phyloP scores from a whole-genome alignment of 352 stramenopile species.

The Phytophthora tubulina region DNA sequence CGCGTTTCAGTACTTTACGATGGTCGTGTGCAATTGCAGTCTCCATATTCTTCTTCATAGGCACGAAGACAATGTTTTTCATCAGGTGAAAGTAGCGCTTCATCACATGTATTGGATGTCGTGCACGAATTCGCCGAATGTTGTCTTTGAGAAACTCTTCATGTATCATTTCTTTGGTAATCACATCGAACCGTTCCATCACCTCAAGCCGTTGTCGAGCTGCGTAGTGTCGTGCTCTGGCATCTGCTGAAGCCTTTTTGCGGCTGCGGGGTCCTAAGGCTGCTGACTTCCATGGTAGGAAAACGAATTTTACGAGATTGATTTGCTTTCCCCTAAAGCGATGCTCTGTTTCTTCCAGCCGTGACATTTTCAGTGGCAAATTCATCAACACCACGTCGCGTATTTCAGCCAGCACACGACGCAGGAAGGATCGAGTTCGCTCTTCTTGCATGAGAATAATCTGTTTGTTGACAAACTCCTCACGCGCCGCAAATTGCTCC shows the following conservation, averaged over 20 bases:
- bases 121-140: conserved; percentile 60
- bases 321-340: conserved; percentile 60
- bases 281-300: conserved; percentile 60
- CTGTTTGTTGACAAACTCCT: conserved; percentile 70
- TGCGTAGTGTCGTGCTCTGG: conserved; percentile 56
- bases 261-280: conserved; percentile 68
- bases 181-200: conserved; percentile 71
- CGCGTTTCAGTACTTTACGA: conserved; percentile 37
- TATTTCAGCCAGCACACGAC: conserved; percentile 65
- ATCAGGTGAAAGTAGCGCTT: conserved; percentile 63
- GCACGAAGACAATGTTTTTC: conserved; percentile 48
- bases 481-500: conserved; percentile 71
- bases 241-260: conserved; percentile 56
- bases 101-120: conserved; percentile 52
- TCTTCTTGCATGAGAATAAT: conserved; percentile 57
- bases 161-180: conserved; percentile 82
- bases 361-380: conserved; percentile 58
- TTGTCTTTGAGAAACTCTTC: conserved; percentile 85
- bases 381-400: conserved; percentile 80
- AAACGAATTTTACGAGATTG: conserved; percentile 49
- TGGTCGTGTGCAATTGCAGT: conserved; percentile 49
- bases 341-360: conserved; percentile 62
- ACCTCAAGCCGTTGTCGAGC: conserved; percentile 65
- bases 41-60: conserved; percentile 53
- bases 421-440: conserved; percentile 48